A percentile compares a stretch with the other conserved stretches of the same genome.
phyloP scores from a whole-genome alignment of 2,329 filamentous ascomycete genomes.

The Zarea fungicola region DNA sequence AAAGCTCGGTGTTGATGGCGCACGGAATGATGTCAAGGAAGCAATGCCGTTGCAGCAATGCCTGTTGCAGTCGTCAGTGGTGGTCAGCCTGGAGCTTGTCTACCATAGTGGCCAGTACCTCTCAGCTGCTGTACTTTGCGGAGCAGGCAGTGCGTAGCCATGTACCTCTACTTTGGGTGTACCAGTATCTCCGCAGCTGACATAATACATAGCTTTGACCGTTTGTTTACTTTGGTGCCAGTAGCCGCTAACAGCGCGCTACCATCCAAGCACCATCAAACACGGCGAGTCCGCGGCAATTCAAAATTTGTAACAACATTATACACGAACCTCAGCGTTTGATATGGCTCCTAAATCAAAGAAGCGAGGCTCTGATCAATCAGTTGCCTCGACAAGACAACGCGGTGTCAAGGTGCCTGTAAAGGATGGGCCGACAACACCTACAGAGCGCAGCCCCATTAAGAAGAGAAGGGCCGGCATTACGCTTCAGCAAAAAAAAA shows the following conservation, averaged over 20 bases:
- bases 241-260: constrained; percentile 12
- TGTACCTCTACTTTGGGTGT: constrained; percentile 8
- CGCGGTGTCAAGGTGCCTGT: constrained; percentile 19
- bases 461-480: constrained; percentile 59
- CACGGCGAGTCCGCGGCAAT: no score
- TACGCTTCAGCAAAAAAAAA: constrained; percentile 71
- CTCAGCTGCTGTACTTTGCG: neutral
- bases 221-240: constrained; percentile 19
- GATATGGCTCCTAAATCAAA: constrained; percentile 13
- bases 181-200: constrained; percentile 14
- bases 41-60: constrained; percentile 6
- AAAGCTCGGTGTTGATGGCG: constrained; percentile 5
- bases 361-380: constrained; percentile 10
- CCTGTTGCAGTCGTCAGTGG: constrained; percentile 15
- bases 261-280: no score
- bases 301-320: neutral
- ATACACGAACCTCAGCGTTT: neutral
- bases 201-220: constrained; percentile 12
- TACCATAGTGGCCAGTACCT: neutral
- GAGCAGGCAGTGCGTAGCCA: neutral
- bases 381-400: constrained; percentile 9
- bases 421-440: constrained; percentile 31
- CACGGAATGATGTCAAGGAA: constrained; percentile 6
- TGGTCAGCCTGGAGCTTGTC: constrained; percentile 14
- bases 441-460: constrained; percentile 50